These are phyloP conservation scores for Acanthamoeba divionensis DNA, from an alignment of 208 protist genomes.

Conservation along the genomic window DNA sequence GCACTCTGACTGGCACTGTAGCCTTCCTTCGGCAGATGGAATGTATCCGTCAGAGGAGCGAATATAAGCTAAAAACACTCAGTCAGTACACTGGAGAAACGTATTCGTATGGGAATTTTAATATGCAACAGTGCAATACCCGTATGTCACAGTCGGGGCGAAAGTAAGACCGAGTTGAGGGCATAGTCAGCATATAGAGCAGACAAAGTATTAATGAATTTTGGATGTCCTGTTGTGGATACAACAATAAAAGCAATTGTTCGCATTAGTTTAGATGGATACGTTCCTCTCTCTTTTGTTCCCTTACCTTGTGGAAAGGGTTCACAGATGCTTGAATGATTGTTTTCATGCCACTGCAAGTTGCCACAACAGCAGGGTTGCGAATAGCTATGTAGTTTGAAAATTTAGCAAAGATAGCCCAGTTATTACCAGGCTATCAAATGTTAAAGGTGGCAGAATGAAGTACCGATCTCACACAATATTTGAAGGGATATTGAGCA, in stretches of 20 bases:
- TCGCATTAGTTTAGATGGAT: background rate
- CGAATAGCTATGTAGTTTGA: background rate
- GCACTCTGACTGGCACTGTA: background rate
- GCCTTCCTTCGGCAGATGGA: background rate
- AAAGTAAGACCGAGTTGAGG: background rate
- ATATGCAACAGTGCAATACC: background rate
- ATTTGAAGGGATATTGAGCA: background rate
- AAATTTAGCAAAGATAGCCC: background rate
- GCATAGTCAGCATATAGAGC: constrained; percentile 11
- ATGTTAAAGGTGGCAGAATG: background rate
- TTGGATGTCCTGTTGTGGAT: background rate
- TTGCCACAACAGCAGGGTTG: background rate
- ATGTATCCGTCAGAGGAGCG: background rate
- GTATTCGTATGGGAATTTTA: background rate
- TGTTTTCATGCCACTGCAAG: background rate
- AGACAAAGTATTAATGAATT: background rate
- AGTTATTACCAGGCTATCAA: background rate
- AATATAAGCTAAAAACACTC: background rate
- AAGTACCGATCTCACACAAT: background rate
- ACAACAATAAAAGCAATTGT: background rate
- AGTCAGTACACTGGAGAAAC: background rate
- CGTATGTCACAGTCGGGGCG: background rate
- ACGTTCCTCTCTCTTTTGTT: background rate
- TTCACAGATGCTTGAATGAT: background rate
- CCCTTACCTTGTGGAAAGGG: background rate